These are phyloP conservation scores for Debaryomyces castellii DNA, from an alignment of 805 yeast species.

Conservation along the genomic window DNA sequence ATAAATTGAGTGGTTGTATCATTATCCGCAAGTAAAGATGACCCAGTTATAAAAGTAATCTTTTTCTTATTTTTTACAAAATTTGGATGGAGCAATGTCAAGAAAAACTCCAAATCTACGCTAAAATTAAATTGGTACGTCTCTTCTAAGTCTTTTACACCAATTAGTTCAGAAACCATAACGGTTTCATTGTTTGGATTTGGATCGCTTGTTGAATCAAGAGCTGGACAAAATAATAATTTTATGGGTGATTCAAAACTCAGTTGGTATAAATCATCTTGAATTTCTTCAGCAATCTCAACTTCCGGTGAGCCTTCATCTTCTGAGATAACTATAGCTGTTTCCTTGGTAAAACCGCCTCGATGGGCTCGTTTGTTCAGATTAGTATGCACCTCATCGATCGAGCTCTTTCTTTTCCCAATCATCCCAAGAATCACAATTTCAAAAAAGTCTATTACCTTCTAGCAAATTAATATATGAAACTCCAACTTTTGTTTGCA, in stretches of 20 bases:
- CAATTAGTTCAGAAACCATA: conserved; percentile 25
- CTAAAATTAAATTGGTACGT: conserved; percentile 51
- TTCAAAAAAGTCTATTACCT: too few relatives aligned
- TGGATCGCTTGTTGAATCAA: conserved; percentile 7
- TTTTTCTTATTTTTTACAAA: conserved; percentile 15
- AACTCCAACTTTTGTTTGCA: too few relatives aligned
- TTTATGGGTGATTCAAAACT: conserved; percentile 16
- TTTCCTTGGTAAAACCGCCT: background rate
- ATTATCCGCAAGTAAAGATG: conserved; percentile 11
- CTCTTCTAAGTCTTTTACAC: conserved; percentile 29
- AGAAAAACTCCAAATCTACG: conserved; percentile 40
- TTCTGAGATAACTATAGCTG: conserved; percentile 1
- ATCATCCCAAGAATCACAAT: background rate
- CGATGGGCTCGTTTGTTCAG: background rate
- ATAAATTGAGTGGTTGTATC: conserved; percentile 11
- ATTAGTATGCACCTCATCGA: background rate
- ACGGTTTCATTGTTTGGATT: conserved; percentile 27
- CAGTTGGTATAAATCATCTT: background rate
- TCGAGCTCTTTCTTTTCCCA: background rate
- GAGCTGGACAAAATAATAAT: conserved; percentile 28
- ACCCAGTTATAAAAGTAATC: conserved; percentile 33
- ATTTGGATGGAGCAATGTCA: conserved; percentile 28
- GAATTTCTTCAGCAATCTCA: background rate
- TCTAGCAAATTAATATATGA: too few relatives aligned
- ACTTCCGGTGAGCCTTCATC: background rate